Evolutionary conservation across 441 rosid genomes (phyloP), one percentile per base, ranked within the genome.

Genomic region (Heliophila coronopifolia): DNA sequence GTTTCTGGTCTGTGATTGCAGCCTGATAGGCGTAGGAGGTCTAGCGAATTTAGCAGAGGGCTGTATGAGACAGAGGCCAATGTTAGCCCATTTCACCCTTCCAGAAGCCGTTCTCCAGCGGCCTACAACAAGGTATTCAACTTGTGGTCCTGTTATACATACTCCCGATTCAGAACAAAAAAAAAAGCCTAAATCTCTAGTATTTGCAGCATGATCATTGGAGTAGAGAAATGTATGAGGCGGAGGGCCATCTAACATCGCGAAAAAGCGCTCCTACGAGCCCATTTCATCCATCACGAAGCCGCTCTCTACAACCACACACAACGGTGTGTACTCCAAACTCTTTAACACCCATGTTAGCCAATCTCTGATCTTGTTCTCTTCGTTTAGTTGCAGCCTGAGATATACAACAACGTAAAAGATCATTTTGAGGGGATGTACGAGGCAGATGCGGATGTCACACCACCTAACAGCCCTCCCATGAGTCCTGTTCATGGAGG

Each of bases 61-160:
- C 9, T 52, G 16, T 11, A 51, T 35, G 59, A 61, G 30, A 49
- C 67, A 22, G 49, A 61, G 33, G 60, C 51, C 45, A 48, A 46
- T 26, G 68, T 57, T 4, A 63, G 68, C 68, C 68, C 68, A 27
- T 63, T 63, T 48, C 68, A 63, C 38, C 68, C 68, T 15, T 63
- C 60, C 19, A 39, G 68, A 33, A 63, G 68, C 68, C 62, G 57
- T 23, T 54, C 68, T 33, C 68, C 68, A 18, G 54, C 68, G 39
- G 45, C 68, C 9, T 48, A 25, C 51, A 43, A 16, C 32, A 63
- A 44, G 45, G 68, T 63, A 47, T 45, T 61, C 6, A 11, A 22
- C 35, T 23, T 23, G 2, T n/a, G 16, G 19, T 42, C 14, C 10
- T 44, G 19, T 20, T 23, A 9, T 44, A 27, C 46, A 26, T 35